Evolutionary conservation across 306 rosid species (phyloP).

Genomic region (Carpinus viminea): DNA sequence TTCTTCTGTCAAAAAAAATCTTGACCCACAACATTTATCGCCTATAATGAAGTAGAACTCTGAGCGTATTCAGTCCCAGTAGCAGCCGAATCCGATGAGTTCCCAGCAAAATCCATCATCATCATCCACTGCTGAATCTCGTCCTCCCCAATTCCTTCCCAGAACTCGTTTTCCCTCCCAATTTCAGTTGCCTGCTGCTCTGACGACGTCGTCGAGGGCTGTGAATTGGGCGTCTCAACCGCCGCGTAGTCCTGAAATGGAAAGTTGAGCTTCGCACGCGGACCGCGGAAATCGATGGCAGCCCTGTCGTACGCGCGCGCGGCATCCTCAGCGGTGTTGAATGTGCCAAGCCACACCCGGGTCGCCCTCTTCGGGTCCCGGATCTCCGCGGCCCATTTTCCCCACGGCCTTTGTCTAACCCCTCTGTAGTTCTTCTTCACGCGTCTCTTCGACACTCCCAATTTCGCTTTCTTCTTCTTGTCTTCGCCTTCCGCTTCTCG

Average conservation of each 20-base stretch:
- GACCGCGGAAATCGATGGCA: conserved; percentile 84
- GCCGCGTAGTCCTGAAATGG: conserved; percentile 58
- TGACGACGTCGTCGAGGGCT: not conserved
- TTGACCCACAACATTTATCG: no score
- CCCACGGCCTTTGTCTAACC: conserved; percentile 96
- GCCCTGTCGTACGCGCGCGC: conserved; percentile 85
- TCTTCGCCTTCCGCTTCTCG: conserved; percentile 14
- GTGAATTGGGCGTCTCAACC: not conserved
- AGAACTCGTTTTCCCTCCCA: conserved; percentile 37
- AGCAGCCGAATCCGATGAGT: conserved; percentile 50
- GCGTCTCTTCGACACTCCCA: conserved; percentile 32
- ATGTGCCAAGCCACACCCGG: conserved; percentile 91
- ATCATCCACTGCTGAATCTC: conserved; percentile 50
- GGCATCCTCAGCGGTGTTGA: conserved; percentile 78
- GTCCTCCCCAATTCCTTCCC: conserved; percentile 47
- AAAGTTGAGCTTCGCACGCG: conserved; percentile 88
- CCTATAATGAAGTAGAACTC: conserved; percentile 12
- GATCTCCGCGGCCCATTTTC: conserved; percentile 93
- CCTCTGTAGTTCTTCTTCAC: conserved; percentile 80
- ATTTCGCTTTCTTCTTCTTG: conserved; percentile 16
- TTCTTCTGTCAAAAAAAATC: no score
- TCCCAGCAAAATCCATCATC: conserved; percentile 45
- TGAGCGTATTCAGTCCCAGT: conserved; percentile 30
- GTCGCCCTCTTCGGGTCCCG: conserved; percentile 70
- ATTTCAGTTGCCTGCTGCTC: not conserved